phyloP scores from a whole-genome alignment of 2,329 filamentous ascomycete species.

The Trichocomaceae sp. region DNA sequence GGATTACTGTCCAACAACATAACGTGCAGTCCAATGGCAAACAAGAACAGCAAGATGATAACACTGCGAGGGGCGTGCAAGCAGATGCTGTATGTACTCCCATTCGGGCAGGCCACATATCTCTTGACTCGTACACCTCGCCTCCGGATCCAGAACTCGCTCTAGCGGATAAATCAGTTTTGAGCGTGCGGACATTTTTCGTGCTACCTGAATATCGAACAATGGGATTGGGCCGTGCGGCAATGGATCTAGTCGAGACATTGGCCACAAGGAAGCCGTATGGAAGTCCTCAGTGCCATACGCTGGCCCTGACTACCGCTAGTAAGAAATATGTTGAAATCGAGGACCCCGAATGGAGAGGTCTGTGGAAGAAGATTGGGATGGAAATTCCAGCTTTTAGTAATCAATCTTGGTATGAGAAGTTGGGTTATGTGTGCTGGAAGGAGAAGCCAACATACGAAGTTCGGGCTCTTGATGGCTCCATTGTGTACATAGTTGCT shows the following conservation, averaged over 20 bases:
- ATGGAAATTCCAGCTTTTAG: conserved; percentile 14
- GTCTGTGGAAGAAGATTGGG: conserved; percentile 13
- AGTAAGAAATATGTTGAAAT: conserved; percentile 22
- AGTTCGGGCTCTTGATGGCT: conserved; percentile 12
- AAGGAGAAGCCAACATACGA: conserved; percentile 21
- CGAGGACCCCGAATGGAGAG: conserved; percentile 13
- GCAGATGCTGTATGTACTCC: too few species aligned
- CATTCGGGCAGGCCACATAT: conserved; percentile 23
- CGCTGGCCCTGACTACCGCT: conserved; percentile 13
- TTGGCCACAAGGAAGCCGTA: conserved; percentile 14
- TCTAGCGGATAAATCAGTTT: conserved; percentile 13
- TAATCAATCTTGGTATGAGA: conserved; percentile 22
- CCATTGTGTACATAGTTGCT: conserved; percentile 12
- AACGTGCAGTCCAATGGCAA: too few species aligned
- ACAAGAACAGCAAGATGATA: too few species aligned
- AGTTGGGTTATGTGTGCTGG: conserved; percentile 22
- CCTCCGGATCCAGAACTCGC: conserved; percentile 17
- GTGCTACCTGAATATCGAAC: conserved; percentile 20
- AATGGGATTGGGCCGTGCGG: conserved; percentile 15
- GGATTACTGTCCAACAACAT: conserved; percentile 15
- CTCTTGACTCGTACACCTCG: conserved; percentile 20
- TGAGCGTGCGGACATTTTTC: conserved; percentile 18
- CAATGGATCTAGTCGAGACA: conserved; percentile 18
- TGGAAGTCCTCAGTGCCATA: conserved; percentile 18
- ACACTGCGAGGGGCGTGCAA: too few species aligned